Conservation (phyloP, 768 basidiomycete species). For the Rhizopogon salebrosus region DNA sequence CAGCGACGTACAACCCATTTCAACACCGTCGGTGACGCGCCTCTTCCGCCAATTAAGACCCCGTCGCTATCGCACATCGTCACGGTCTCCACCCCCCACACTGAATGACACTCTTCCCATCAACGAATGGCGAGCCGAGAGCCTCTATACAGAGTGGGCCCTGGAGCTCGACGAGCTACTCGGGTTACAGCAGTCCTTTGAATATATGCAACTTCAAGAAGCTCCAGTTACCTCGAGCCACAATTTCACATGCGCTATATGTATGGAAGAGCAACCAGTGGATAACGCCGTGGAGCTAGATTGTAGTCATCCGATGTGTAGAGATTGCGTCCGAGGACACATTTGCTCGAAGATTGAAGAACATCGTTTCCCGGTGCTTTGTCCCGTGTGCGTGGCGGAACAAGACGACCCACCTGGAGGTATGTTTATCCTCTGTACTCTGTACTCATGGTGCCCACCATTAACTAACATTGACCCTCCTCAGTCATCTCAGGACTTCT, state of each 20-base stretch:
- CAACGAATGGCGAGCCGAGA: not conserved
- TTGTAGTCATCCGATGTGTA: conserved; percentile 53
- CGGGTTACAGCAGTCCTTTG: conserved; percentile 31
- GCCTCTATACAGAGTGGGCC: too few relatives aligned
- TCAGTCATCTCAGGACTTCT: conserved; percentile 36
- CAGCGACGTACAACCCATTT: not conserved
- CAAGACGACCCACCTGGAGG: conserved; percentile 22
- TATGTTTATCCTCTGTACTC: conserved; percentile 4
- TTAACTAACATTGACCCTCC: not conserved
- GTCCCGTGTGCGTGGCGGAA: conserved; percentile 47
- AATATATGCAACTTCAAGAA: conserved; percentile 30
- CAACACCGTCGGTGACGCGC: not conserved
- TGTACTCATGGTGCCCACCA: not conserved
- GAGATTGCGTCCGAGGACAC: conserved; percentile 42
- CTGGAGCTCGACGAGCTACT: conserved; percentile 16
- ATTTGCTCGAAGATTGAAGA: conserved; percentile 44
- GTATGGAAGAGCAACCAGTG: conserved; percentile 43
- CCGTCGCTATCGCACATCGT: conserved; percentile 3
- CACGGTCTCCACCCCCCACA: not conserved
- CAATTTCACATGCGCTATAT: conserved; percentile 50
- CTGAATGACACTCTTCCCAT: not conserved
- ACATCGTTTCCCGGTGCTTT: conserved; percentile 53
- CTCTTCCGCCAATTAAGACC: conserved; percentile 8
- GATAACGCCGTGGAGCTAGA: conserved; percentile 38
- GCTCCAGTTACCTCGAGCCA: conserved; percentile 18